phyloP scores from a whole-genome alignment of 176 grass and related monocot species.

The Musa acuminata region DNA sequence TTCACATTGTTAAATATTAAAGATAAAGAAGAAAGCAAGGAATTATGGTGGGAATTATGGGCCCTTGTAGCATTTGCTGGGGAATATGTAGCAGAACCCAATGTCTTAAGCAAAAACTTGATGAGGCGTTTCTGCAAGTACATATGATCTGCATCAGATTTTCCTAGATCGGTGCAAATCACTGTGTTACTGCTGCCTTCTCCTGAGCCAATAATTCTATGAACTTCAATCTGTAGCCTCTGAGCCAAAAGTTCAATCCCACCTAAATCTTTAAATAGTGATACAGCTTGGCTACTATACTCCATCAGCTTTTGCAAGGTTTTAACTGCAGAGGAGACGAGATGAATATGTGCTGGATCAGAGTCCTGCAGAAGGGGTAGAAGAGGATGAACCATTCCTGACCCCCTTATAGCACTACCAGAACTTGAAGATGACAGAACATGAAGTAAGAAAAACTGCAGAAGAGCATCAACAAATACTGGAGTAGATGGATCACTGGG shows the following conservation, averaged over 20 bases:
- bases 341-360: conserved; percentile 72
- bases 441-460: conserved; percentile 97
- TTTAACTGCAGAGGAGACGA: conserved; percentile 83
- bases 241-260: conserved; percentile 79
- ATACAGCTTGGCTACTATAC: conserved; percentile 86
- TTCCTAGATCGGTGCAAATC: conserved; percentile 45
- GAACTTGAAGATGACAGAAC: conserved; percentile 94
- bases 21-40: conserved; percentile 74
- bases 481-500: conserved; percentile 79
- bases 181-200: conserved; percentile 34
- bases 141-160: conserved; percentile 70
- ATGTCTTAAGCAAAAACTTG: conserved; percentile 89
- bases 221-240: conserved; percentile 77
- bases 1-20: conserved; percentile 89
- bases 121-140: conserved; percentile 79
- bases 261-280: conserved; percentile 94
- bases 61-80: conserved; percentile 69
- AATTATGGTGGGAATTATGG: conserved; percentile 63
- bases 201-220: conserved; percentile 61
- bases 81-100: conserved; percentile 92
- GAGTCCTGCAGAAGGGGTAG: conserved; percentile 83
- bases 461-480: conserved; percentile 89
- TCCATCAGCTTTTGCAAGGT: conserved; percentile 97
- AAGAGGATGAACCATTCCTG: conserved; percentile 73
- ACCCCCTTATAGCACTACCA: conserved; percentile 75